Conservation (phyloP, 495 filamentous ascomycete genomes). For the Trichocladium antarcticum region DNA sequence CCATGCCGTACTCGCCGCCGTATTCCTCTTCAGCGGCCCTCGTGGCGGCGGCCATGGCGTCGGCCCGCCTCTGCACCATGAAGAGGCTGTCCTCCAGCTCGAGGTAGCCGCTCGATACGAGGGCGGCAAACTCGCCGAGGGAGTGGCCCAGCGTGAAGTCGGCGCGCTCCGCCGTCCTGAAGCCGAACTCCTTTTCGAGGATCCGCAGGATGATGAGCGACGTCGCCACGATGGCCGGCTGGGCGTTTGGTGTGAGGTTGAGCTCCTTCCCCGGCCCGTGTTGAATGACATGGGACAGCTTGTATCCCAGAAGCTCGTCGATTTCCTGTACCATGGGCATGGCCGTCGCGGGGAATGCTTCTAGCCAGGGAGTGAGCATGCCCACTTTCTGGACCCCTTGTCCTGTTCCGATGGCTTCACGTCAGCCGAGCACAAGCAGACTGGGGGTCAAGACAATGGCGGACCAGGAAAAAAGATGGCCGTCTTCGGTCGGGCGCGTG, state of each 20-base stretch:
- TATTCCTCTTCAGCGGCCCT: slow-evolving; percentile 46
- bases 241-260: slow-evolving; percentile 74
- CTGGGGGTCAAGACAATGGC: slow-evolving; percentile 8
- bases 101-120: slow-evolving; percentile 73
- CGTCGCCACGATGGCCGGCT: slow-evolving; percentile 92
- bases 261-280: slow-evolving; percentile 64
- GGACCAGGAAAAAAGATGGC: slow-evolving; percentile 79
- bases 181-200: slow-evolving; percentile 74
- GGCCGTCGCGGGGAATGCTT: slow-evolving; percentile 68
- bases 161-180: slow-evolving; percentile 53
- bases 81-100: slow-evolving; percentile 63
- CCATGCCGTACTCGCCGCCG: slow-evolving; percentile 82
- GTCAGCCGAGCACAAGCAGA: not conserved
- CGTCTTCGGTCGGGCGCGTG: slow-evolving; percentile 46
- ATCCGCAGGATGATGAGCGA: slow-evolving; percentile 84
- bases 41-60: slow-evolving; percentile 74
- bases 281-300: slow-evolving; percentile 66
- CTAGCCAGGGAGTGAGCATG: slow-evolving; percentile 77
- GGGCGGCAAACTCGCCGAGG: slow-evolving; percentile 86
- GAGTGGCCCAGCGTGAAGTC: slow-evolving; percentile 86
- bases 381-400: slow-evolving; percentile 92
- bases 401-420: slow-evolving; percentile 41
- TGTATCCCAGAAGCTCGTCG: slow-evolving; percentile 58
- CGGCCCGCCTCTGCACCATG: slow-evolving; percentile 67
- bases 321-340: slow-evolving; percentile 67